These are phyloP conservation scores for Ceriops zippeliana DNA, from an alignment of 345 rosid species.

Conservation along the genomic window DNA sequence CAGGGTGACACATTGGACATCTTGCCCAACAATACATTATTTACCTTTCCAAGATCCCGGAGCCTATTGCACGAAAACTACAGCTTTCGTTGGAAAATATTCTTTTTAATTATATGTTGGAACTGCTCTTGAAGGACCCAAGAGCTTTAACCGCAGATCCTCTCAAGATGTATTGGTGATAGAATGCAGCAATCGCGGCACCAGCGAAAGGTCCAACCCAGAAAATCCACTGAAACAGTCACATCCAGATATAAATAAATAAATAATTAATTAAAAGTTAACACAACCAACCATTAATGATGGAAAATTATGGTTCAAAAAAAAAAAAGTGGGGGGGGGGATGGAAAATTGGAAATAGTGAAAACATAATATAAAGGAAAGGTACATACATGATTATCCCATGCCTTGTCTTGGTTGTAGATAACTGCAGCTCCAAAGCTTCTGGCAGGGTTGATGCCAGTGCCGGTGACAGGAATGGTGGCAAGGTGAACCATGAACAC, in stretches of 20 bases:
- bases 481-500: conserved; percentile 52
- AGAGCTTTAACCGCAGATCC: conserved; percentile 36
- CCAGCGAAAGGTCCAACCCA: conserved; percentile 53
- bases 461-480: conserved; percentile 44
- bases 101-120: conserved; percentile 19
- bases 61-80: too few species aligned
- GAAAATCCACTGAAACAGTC: conserved; percentile 40
- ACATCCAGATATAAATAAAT: neutral
- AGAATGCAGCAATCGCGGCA: conserved; percentile 38
- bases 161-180: conserved; percentile 38
- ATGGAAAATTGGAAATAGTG: neutral
- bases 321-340: neutral
- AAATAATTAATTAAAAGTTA: too few species aligned
- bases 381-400: conserved; percentile 41
- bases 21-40: too few species aligned
- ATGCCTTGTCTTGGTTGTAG: conserved; percentile 32
- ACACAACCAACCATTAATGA: too few species aligned
- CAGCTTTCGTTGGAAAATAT: too few species aligned
- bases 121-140: conserved; percentile 40
- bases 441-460: conserved; percentile 47
- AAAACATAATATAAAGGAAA: neutral
- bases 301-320: neutral
- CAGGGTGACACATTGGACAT: too few species aligned
- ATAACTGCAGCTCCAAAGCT: conserved; percentile 46
- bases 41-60: too few species aligned